Base-by-base conservation (phyloP, 2,329 filamentous ascomycete genomes). In the Polychaeton citri region DNA sequence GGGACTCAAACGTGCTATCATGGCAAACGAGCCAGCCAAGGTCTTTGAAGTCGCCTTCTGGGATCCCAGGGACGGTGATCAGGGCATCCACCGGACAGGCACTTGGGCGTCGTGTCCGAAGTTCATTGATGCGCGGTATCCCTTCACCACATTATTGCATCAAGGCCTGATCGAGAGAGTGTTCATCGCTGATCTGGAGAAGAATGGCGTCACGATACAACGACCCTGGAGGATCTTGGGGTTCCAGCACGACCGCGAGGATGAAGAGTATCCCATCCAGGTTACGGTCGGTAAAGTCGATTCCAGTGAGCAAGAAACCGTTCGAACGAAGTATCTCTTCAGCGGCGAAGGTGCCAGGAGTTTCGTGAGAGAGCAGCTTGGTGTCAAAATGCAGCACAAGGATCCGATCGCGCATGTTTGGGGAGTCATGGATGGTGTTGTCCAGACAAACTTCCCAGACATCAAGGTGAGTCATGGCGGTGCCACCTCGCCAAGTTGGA, bases 101-200 rank as follows among this genome's bases (percentile, higher is more conserved):
- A 78, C 68, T 30, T 94, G 85, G 85, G 81, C 85, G 4, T 87
- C 80, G 53, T 95, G 87, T 60, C 87, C 87, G 1, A 76, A 74
- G 45, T 94, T 93, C 59, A 75, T 78, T 41, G 74, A 78, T 47
- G 73, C 74, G 19, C 60, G 73, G 47, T 76, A 77, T 46, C 73
- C 73, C 0, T 77, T 75, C 54, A 76, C 73, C 19, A 75, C 73
- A 19, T 61, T 76, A 4, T 58, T 77, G 5, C 73, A 77, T 49
- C 73, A 77, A 50, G 73, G 73, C 12, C 55, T 76, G 51, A 76
- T 77, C 34, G 73, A 77, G 59, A 60, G 69, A 20, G 71, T 75
- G 2, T 75, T 77, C 49, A 67, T 77, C 34, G 65, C 69, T 21
- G 74, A 78, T 45, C 67, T 79, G 20, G 61, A 71, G 43, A 73